A percentile compares a stretch with the other conserved stretches of the same genome.
phyloP scores from a whole-genome alignment of 495 filamentous ascomycete species.

The Pyrenula massariospora region DNA sequence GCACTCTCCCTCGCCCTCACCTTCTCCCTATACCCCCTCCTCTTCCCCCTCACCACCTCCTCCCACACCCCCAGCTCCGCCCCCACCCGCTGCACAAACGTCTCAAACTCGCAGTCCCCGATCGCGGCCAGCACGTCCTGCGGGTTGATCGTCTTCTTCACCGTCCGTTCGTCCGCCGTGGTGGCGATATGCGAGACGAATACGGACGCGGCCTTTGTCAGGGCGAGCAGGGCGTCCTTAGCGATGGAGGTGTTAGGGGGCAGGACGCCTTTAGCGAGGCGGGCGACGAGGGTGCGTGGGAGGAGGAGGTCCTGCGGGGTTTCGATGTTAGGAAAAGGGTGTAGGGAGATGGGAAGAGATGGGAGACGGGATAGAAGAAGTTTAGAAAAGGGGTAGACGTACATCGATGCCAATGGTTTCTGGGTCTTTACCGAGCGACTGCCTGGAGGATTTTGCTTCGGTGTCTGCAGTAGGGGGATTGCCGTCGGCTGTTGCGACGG shows the following conservation, averaged over 20 bases:
- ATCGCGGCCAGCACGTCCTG: conserved; percentile 74
- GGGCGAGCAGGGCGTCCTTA: conserved; percentile 80
- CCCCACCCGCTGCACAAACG: conserved; percentile 53
- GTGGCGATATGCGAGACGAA: conserved; percentile 79
- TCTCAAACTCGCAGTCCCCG: conserved; percentile 70
- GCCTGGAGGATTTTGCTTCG: neutral
- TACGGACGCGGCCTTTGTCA: conserved; percentile 87
- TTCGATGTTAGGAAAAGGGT: neutral
- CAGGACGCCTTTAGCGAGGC: conserved; percentile 93
- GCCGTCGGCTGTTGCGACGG: conserved; percentile 16
- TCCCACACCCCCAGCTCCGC: conserved; percentile 48
- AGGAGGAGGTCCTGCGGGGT: conserved; percentile 80
- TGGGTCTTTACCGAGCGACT: neutral
- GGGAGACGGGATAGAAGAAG: neutral
- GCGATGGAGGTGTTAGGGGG: conserved; percentile 90
- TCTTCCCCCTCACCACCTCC: conserved; percentile 52
- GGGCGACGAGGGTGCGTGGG: conserved; percentile 85
- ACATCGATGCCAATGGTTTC: neutral
- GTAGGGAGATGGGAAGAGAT: neutral
- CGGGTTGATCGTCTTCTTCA: conserved; percentile 79
- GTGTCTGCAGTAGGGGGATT: neutral
- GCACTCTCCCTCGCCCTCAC: conserved; percentile 31
- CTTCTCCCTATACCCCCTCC: conserved; percentile 44
- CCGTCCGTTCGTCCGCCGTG: conserved; percentile 68
- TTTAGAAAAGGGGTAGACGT: neutral